A percentile compares a stretch with the other conserved stretches of the same genome.
Conservation (phyloP, 768 basidiomycete species). For the Coprinopsis strossmayeri region DNA sequence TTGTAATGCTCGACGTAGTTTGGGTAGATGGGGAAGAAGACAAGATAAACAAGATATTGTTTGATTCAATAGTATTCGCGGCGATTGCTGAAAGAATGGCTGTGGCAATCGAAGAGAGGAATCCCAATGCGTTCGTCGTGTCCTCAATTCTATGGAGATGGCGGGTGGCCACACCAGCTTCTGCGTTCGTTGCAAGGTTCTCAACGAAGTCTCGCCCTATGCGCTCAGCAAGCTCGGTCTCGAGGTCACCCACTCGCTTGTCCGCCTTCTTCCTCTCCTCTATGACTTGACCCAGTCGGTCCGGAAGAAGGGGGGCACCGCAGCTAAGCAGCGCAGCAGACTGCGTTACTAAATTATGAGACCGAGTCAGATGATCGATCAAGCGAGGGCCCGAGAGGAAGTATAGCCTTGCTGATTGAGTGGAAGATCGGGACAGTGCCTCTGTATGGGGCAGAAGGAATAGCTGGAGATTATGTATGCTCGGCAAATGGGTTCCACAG, state of each 20-base stretch:
- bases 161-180: constrained; percentile 27
- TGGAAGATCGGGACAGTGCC: constrained; percentile 50
- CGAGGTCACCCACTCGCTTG: constrained; percentile 65
- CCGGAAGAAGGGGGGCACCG: constrained; percentile 58
- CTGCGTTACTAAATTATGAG: constrained; percentile 48
- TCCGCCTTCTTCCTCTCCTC: constrained; percentile 61
- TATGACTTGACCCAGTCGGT: constrained; percentile 59
- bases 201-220: constrained; percentile 36
- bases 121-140: constrained; percentile 47
- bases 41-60: constrained; percentile 43
- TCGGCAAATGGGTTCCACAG: constrained; percentile 80
- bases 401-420: constrained; percentile 66
- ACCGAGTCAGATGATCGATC: constrained; percentile 50
- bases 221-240: constrained; percentile 50
- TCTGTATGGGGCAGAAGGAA: constrained; percentile 70
- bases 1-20: constrained; percentile 37
- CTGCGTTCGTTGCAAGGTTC: constrained; percentile 24
- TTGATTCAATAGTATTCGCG: constrained; percentile 16
- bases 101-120: constrained; percentile 52
- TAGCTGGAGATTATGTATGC: constrained; percentile 65
- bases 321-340: constrained; percentile 62
- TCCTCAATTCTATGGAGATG: constrained; percentile 60
- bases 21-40: constrained; percentile 61
- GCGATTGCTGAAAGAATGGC: constrained; percentile 29
- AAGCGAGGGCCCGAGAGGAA: constrained; percentile 82